Base-by-base conservation (phyloP, 495 filamentous ascomycete genomes). In the Aspergillus campestris region DNA sequence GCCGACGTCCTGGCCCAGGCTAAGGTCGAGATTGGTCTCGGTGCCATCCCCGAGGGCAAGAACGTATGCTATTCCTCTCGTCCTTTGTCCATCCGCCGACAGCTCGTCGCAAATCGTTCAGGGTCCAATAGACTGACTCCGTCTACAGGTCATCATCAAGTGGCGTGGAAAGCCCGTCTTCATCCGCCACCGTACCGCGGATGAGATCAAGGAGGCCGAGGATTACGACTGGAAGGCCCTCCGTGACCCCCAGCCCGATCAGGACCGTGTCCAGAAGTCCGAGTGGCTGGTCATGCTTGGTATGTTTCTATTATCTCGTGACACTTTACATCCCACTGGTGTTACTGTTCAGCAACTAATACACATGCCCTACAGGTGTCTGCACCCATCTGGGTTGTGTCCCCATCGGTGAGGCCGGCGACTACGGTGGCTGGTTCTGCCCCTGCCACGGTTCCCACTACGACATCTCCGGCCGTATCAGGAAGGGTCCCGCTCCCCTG, bases 121-220 rank as follows among this genome's bases (percentile, higher is more conserved):
- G 18, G 18, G 18, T 24, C 18, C 4, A 1, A 24, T 24, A 37
- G 46, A 44, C 55, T 58, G 32, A 58, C 46, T 30, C 7, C 34
- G 29, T 13, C 38, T 36, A 61, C 56, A 94, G 87, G 85, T 97
- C 66, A 94, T 97, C 70, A 91, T 99, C 79, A 99, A 99, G 78
- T 99, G 94, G 94, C 84, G 94, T 73, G 94, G 94, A 63, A 99
- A 99, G 83, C 94, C 94, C 66, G 87, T 99, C 67, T 97, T 99
- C 80, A 89, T 99, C 81, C 91, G 94, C 65, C 94, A 99, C 83
- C 88, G 94, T 54, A 99, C 94, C 52, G 64, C 75, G 56, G 75
- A 75, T 49, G 88, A 94, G 73, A 94, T 94, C 71, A 74, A 83
- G 47, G 86, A 90, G 70, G 88, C 88, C 69, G 82, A 89, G 62